A percentile compares a stretch with the other conserved stretches of the same genome.
These are phyloP conservation scores for Diaporthe ilicicola DNA, from an alignment of 2,329 filamentous ascomycete genomes.

Conservation along the genomic window DNA sequence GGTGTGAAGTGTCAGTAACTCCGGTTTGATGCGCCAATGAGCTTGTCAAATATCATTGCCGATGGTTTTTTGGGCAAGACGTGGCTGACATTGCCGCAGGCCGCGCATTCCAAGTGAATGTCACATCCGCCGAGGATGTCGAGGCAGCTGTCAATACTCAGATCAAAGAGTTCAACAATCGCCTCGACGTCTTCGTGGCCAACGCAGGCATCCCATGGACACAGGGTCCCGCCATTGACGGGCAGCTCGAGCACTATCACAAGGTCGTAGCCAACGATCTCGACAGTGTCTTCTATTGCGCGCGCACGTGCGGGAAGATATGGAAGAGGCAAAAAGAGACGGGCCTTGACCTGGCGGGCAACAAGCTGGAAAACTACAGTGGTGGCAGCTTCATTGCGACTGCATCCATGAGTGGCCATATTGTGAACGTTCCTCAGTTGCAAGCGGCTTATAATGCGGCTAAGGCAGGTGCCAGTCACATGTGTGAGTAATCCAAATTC, in stretches of 20 bases:
- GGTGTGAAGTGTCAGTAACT: constrained; percentile 69
- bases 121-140: constrained; percentile 62
- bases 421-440: constrained; percentile 76
- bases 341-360: constrained; percentile 68
- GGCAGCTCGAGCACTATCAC: constrained; percentile 29
- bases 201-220: constrained; percentile 82
- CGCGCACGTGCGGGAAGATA: constrained; percentile 72
- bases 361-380: constrained; percentile 65
- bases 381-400: constrained; percentile 72
- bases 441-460: constrained; percentile 77
- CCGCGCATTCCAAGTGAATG: constrained; percentile 70
- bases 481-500: background rate
- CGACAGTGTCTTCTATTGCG: constrained; percentile 81
- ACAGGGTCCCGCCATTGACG: constrained; percentile 57
- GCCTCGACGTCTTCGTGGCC: constrained; percentile 81
- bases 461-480: constrained; percentile 68
- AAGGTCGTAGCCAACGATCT: constrained; percentile 74
- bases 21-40: background rate
- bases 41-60: background rate
- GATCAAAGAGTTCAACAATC: constrained; percentile 74
- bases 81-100: constrained; percentile 44
- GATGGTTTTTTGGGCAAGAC: too few relatives aligned
- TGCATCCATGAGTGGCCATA: constrained; percentile 73
- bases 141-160: constrained; percentile 60
- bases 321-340: constrained; percentile 76